Evolutionary conservation across 805 yeast genomes (phyloP).

Genomic region (Wickerhamiella domercqiae): DNA sequence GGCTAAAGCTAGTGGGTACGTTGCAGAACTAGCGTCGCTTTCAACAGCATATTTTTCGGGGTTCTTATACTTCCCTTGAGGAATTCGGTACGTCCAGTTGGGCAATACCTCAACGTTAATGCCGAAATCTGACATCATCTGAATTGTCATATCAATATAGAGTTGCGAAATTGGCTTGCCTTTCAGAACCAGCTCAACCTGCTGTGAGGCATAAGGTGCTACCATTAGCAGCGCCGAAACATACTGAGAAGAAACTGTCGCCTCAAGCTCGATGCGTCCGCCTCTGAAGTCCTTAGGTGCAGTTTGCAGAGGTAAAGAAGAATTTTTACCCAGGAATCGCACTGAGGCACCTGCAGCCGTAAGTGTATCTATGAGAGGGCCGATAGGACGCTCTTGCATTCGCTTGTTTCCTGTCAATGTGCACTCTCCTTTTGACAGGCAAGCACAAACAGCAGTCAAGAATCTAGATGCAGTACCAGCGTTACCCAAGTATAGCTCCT

Average conservation of each 20-base stretch:
- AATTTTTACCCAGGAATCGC: slow-evolving; percentile 53
- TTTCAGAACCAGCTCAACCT: slow-evolving; percentile 73
- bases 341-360: slow-evolving; percentile 63
- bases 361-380: slow-evolving; percentile 87
- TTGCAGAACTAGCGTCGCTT: slow-evolving; percentile 95
- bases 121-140: slow-evolving; percentile 89
- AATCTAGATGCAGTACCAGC: slow-evolving; percentile 98
- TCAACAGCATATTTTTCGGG: slow-evolving; percentile 82
- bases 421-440: slow-evolving; percentile 30
- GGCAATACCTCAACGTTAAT: slow-evolving; percentile 49
- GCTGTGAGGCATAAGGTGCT: slow-evolving; percentile 86
- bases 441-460: slow-evolving; percentile 70
- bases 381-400: slow-evolving; percentile 96
- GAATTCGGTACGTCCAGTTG: slow-evolving; percentile 82
- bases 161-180: slow-evolving; percentile 94
- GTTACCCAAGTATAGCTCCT: slow-evolving; percentile 75
- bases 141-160: slow-evolving; percentile 93
- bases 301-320: slow-evolving; percentile 74
- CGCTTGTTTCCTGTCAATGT: slow-evolving; percentile 84
- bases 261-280: slow-evolving; percentile 85
- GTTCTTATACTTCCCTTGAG: slow-evolving; percentile 62
- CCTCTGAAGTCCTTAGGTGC: slow-evolving; percentile 46
- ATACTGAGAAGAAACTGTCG: slow-evolving; percentile 93
- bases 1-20: slow-evolving; percentile 94
- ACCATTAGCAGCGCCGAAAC: slow-evolving; percentile 94